A percentile compares a stretch with the other conserved stretches of the same genome.
phyloP scores from a whole-genome alignment of 2,329 filamentous ascomycete genomes.

The Dothideomycetes sp. region DNA sequence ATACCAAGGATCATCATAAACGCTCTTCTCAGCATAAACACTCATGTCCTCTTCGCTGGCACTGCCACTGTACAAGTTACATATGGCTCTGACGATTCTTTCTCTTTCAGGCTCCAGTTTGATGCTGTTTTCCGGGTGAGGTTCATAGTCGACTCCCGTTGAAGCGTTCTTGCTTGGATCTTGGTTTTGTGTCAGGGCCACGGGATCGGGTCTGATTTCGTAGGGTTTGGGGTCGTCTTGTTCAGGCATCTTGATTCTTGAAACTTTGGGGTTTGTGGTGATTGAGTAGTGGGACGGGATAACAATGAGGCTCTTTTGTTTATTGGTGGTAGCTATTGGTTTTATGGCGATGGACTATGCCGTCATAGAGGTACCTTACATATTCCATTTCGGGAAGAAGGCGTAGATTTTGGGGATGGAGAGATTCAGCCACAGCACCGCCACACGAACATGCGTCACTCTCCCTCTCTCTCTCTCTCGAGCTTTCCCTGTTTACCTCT shows the following conservation, averaged over 20 bases:
- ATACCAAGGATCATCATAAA: slow-evolving; percentile 40
- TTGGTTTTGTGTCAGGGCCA: slow-evolving; percentile 24
- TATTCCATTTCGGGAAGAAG: no score
- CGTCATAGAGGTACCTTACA: neutral
- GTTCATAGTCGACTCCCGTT: slow-evolving; percentile 34
- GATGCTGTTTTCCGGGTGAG: slow-evolving; percentile 30
- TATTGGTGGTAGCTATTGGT: no score
- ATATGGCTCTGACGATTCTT: slow-evolving; percentile 35
- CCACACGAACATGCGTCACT: no score
- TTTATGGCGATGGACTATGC: neutral
- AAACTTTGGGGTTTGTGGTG: neutral
- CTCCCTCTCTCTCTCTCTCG: no score
- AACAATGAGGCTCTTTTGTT: no score
- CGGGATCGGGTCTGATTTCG: slow-evolving; percentile 20
- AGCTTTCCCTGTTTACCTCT: no score
- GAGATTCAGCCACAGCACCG: no score
- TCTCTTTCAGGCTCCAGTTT: slow-evolving; percentile 28
- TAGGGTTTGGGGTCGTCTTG: slow-evolving; percentile 13
- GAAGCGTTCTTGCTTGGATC: slow-evolving; percentile 20
- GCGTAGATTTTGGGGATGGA: no score
- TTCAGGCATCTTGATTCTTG: neutral
- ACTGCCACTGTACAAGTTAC: slow-evolving; percentile 38
- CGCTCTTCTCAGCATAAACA: slow-evolving; percentile 38
- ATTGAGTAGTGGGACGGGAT: neutral
- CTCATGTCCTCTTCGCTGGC: slow-evolving; percentile 41